phyloP scores from a whole-genome alignment of 2,329 filamentous ascomycete species.

The Phialemoniopsis sp. region DNA sequence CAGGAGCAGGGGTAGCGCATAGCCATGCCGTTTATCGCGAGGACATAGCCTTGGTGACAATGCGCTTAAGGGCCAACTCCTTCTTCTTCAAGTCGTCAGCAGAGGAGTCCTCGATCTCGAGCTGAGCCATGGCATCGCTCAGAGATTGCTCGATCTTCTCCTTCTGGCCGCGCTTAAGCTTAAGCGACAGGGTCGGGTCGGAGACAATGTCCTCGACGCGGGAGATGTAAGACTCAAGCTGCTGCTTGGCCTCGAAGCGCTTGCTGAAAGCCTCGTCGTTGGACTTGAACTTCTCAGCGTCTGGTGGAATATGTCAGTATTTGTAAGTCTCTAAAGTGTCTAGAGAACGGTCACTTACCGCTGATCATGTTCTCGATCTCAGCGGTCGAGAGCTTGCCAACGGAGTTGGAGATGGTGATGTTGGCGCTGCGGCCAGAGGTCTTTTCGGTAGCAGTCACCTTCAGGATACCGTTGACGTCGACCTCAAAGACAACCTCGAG shows the following conservation, averaged over 20 bases:
- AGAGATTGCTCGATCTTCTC: slow-evolving; percentile 98
- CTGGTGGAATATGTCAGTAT: slow-evolving; percentile 29
- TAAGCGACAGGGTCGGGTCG: slow-evolving; percentile 91
- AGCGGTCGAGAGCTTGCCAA: slow-evolving; percentile 89
- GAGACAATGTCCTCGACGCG: slow-evolving; percentile 98
- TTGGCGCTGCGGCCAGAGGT: slow-evolving; percentile 96
- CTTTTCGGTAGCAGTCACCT: slow-evolving; percentile 99
- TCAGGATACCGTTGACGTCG: slow-evolving; percentile 99
- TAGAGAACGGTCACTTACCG: slow-evolving; percentile 42
- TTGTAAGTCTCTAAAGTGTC: slow-evolving; percentile 7
- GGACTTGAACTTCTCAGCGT: slow-evolving; percentile 98
- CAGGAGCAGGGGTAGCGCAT: too few species aligned
- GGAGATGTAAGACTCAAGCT: slow-evolving; percentile 98
- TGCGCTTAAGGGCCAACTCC: slow-evolving; percentile 95
- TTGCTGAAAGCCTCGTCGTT: slow-evolving; percentile 98
- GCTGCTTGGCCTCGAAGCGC: slow-evolving; percentile 98
- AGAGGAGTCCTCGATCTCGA: slow-evolving; percentile 88
- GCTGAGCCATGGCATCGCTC: slow-evolving; percentile 94
- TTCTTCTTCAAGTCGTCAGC: slow-evolving; percentile 99
- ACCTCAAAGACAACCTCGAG: slow-evolving; percentile 99
- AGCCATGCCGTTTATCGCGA: slow-evolving; percentile 62
- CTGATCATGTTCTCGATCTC: slow-evolving; percentile 99
- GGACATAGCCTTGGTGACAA: slow-evolving; percentile 97
- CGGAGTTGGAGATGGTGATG: slow-evolving; percentile 99
- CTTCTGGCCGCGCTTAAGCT: slow-evolving; percentile 98